Percentiles rank a stretch among this genome's conserved stretches.
Conservation (phyloP, 371 early-diverging fungal genomes). For the Lichtheimia hyalospora region DNA sequence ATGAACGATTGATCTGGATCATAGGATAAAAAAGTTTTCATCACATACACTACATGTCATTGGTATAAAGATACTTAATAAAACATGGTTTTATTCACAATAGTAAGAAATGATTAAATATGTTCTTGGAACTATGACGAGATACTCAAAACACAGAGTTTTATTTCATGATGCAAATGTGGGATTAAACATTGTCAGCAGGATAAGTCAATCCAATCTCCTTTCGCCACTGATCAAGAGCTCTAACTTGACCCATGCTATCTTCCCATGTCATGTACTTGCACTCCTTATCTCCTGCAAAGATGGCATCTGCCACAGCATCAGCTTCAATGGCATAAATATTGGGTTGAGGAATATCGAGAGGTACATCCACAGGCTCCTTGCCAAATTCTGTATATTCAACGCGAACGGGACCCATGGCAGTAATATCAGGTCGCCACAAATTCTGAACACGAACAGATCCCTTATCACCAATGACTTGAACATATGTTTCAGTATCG, state of each 20-base stretch:
- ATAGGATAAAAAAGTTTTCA: too few species aligned
- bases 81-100: too few species aligned
- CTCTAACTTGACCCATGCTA: constrained; percentile 35
- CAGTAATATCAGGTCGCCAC: constrained; percentile 49
- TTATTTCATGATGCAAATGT: too few species aligned
- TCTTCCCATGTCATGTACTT: constrained; percentile 48
- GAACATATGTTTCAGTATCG: constrained; percentile 34
- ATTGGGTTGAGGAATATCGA: constrained; percentile 29
- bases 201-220: constrained; percentile 44
- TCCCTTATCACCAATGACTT: constrained; percentile 40
- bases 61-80: too few species aligned
- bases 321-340: constrained; percentile 45
- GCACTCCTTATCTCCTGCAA: constrained; percentile 33
- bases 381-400: constrained; percentile 28
- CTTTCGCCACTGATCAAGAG: constrained; percentile 47
- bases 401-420: constrained; percentile 33
- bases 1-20: too few species aligned
- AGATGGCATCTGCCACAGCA: constrained; percentile 39
- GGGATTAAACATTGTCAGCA: constrained; percentile 21
- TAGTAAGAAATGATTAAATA: too few species aligned
- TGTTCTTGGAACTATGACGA: too few species aligned
- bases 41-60: too few species aligned
- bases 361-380: constrained; percentile 19
- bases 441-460: constrained; percentile 30
- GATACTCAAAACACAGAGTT: too few species aligned